Evolutionary conservation across 1,284 basidiomycete species (phyloP).

Genomic region (Heterobasidion irregulare): DNA sequence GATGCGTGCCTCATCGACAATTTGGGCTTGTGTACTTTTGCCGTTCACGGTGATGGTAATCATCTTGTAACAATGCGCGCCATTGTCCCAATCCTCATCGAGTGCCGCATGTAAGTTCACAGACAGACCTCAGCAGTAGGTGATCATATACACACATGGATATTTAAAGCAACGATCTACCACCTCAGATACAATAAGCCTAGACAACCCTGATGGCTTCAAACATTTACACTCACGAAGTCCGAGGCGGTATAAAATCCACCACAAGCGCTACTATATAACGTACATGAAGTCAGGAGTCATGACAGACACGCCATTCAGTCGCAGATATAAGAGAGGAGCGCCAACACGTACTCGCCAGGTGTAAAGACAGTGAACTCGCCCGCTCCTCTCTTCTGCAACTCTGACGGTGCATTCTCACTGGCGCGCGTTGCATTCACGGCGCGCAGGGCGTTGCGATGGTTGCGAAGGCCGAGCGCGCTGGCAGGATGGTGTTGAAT

Average conservation of each 20-base stretch:
- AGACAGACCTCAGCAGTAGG: too few species aligned
- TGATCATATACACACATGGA: neutral
- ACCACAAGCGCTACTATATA: neutral
- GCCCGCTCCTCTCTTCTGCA: neutral
- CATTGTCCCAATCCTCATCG: neutral
- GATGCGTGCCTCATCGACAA: neutral
- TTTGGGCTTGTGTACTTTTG: neutral
- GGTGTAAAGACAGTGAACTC: slow-evolving; percentile 1
- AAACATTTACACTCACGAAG: neutral
- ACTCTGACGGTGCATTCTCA: neutral
- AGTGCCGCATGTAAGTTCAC: too few species aligned
- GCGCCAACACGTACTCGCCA: neutral
- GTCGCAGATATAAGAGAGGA: neutral
- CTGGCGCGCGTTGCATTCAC: neutral
- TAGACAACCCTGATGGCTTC: neutral
- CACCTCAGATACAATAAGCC: neutral
- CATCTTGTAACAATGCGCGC: neutral
- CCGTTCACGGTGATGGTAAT: neutral
- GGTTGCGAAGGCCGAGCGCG: neutral
- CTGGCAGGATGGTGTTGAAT: neutral
- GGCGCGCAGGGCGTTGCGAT: neutral
- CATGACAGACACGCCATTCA: neutral
- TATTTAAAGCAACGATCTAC: neutral
- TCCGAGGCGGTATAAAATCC: neutral
- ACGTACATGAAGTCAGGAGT: neutral